These are phyloP conservation scores for Peribolospora kevripleyi DNA, from an alignment of 768 basidiomycete species.

Conservation along the genomic window DNA sequence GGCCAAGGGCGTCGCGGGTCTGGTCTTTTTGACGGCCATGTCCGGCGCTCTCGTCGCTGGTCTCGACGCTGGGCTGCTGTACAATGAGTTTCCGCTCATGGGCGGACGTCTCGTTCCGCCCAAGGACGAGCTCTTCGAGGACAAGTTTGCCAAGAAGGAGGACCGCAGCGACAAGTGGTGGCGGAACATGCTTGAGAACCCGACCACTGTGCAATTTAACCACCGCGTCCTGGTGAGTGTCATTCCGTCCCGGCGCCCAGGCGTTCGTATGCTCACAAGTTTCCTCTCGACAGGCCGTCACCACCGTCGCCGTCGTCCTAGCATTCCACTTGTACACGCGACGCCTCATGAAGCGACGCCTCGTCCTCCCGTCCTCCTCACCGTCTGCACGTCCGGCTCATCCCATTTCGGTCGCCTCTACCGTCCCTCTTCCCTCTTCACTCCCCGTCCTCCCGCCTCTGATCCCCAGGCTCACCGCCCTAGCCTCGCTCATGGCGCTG, in stretches of 20 bases:
- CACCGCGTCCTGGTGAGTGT: conserved; percentile 54
- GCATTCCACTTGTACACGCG: conserved; percentile 36
- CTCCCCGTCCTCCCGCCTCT: conserved; percentile 9
- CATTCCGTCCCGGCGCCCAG: not conserved
- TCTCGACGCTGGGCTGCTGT: conserved; percentile 82
- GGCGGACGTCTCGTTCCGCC: conserved; percentile 68
- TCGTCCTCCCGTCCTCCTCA: conserved; percentile 7
- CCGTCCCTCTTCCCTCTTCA: not conserved
- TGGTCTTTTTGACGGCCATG: conserved; percentile 74
- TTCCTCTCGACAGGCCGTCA: conserved; percentile 35
- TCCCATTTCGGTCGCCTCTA: conserved; percentile 1
- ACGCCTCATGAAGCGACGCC: not conserved
- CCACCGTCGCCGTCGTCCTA: conserved; percentile 50
- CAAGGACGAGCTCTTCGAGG: conserved; percentile 50
- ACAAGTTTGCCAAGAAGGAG: conserved; percentile 40
- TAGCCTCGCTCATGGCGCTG: conserved; percentile 16
- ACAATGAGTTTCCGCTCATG: conserved; percentile 97
- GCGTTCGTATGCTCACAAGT: too few species aligned
- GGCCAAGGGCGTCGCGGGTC: conserved; percentile 38
- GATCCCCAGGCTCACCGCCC: conserved; percentile 16
- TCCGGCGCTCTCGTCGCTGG: conserved; percentile 97
- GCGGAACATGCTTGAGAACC: conserved; percentile 92
- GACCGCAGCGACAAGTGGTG: conserved; percentile 69
- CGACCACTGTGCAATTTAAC: conserved; percentile 89
- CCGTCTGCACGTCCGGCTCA: conserved; percentile 6